Evolutionary conservation across 495 filamentous ascomycete species (phyloP).

Genomic region (Penicillium angulare): DNA sequence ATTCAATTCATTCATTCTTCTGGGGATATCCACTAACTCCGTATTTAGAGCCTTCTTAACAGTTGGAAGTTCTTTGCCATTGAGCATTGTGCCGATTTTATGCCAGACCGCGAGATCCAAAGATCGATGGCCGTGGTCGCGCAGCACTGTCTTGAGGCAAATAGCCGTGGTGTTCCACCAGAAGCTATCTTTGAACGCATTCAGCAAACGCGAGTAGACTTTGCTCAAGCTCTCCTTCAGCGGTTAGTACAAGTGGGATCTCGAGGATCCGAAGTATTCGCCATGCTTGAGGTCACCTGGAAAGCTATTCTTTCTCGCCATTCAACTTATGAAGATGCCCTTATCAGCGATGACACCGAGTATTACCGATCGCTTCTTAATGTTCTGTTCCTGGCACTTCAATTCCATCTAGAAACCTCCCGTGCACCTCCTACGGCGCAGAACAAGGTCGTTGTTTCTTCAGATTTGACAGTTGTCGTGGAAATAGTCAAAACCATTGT

Average conservation of each 20-base stretch:
- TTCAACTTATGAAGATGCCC: constrained; percentile 61
- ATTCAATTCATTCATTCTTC: too few species aligned
- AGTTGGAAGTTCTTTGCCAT: constrained; percentile 88
- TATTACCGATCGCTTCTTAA: constrained; percentile 83
- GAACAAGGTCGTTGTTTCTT: constrained; percentile 38
- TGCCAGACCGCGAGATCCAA: constrained; percentile 60
- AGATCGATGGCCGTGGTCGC: constrained; percentile 64
- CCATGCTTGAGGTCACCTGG: constrained; percentile 65
- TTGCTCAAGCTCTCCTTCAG: constrained; percentile 75
- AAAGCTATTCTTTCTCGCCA: constrained; percentile 62
- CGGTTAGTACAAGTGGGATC: constrained; percentile 64
- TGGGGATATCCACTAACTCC: neutral
- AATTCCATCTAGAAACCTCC: constrained; percentile 50
- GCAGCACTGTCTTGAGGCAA: constrained; percentile 69
- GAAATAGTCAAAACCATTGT: constrained; percentile 75
- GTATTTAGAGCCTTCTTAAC: constrained; percentile 65
- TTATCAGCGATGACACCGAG: constrained; percentile 58
- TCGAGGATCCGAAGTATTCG: constrained; percentile 57
- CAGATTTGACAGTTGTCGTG: constrained; percentile 54
- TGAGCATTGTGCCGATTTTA: constrained; percentile 73
- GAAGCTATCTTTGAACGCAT: constrained; percentile 72
- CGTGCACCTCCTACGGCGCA: constrained; percentile 30
- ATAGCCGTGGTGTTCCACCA: constrained; percentile 61
- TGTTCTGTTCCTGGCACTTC: constrained; percentile 79
- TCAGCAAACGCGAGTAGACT: constrained; percentile 66